phyloP scores from a whole-genome alignment of 2,329 filamentous ascomycete genomes.

The Alternaria incomplexa region DNA sequence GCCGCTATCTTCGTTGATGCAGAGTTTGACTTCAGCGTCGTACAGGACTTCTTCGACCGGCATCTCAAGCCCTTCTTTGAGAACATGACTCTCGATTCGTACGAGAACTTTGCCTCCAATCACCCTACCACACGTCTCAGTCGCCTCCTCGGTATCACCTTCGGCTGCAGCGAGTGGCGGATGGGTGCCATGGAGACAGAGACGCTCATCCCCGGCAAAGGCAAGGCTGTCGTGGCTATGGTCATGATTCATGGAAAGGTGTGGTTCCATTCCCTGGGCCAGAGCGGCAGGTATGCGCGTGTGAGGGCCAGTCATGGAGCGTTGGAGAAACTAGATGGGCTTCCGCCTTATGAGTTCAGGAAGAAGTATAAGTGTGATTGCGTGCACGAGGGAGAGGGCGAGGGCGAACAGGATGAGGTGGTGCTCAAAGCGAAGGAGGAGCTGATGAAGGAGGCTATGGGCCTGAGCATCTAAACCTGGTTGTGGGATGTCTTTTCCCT shows the following conservation, averaged over 20 bases:
- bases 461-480: conserved; percentile 19
- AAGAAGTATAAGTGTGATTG: conserved; percentile 70
- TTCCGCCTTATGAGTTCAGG: conserved; percentile 65
- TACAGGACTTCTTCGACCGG: conserved; percentile 77
- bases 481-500: background rate
- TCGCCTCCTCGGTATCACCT: conserved; percentile 66
- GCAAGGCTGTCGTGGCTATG: conserved; percentile 66
- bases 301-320: conserved; percentile 68
- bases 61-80: conserved; percentile 80
- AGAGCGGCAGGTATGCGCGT: conserved; percentile 76
- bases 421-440: conserved; percentile 12
- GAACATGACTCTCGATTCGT: conserved; percentile 74
- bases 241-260: conserved; percentile 77
- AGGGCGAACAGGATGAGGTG: background rate
- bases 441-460: conserved; percentile 25
- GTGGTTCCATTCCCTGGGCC: conserved; percentile 65
- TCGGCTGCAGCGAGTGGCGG: conserved; percentile 69
- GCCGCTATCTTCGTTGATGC: conserved; percentile 93
- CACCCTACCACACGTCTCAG: conserved; percentile 79
- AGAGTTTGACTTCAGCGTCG: conserved; percentile 73
- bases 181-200: conserved; percentile 42
- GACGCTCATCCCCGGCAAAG: conserved; percentile 55
- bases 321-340: conserved; percentile 56
- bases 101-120: conserved; percentile 84
- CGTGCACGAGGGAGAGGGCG: conserved; percentile 19